Evolutionary conservation across 371 early-diverging fungal species (phyloP).

Genomic region (Smittium culicis): DNA sequence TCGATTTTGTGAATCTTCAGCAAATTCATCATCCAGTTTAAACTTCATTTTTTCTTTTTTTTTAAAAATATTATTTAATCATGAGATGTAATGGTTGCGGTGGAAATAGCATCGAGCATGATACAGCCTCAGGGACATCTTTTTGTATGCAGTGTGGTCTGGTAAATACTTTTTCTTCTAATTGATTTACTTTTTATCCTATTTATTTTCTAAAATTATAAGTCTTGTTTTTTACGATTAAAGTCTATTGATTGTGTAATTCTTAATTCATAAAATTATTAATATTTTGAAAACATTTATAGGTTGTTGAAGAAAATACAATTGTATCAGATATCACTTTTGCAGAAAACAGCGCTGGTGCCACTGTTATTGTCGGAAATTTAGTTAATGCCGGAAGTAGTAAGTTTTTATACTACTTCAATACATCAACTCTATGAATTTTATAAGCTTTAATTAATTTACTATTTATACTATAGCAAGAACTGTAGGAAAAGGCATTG

Average conservation of each 20-base stretch:
- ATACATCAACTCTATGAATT: neutral
- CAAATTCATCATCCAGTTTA: no score
- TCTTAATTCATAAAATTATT: neutral
- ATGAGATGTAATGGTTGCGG: constrained; percentile 19
- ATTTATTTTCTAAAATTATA: neutral
- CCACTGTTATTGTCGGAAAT: constrained; percentile 70
- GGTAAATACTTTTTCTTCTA: constrained; percentile 6
- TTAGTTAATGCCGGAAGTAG: constrained; percentile 41
- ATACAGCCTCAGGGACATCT: constrained; percentile 21
- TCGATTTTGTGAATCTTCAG: no score
- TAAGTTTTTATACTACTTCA: neutral
- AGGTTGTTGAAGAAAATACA: constrained; percentile 93
- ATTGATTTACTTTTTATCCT: neutral
- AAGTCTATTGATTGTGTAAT: neutral
- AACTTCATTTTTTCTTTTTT: no score
- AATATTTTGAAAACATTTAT: neutral
- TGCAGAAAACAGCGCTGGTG: constrained; percentile 71
- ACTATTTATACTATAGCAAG: constrained; percentile 23
- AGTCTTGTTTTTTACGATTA: no score
- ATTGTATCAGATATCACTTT: constrained; percentile 93
- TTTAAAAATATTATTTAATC: neutral
- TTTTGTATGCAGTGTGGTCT: constrained; percentile 38
- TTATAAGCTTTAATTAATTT: neutral
- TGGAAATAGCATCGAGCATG: constrained; percentile 18
- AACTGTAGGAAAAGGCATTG: constrained; percentile 36